Conservation (phyloP, 176 grass and related monocot genomes). For the Oryza rufipogon region DNA sequence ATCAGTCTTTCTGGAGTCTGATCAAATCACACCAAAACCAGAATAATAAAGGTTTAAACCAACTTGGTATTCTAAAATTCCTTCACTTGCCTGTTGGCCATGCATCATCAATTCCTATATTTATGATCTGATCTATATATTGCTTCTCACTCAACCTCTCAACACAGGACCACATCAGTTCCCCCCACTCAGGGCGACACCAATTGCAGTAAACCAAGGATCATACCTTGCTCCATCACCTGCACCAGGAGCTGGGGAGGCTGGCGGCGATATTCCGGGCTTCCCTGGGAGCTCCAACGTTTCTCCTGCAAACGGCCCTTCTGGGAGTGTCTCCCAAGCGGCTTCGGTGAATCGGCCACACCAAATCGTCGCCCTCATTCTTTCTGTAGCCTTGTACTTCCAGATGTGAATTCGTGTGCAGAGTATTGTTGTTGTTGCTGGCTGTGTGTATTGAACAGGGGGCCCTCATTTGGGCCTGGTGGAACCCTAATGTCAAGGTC, state of each 20-base stretch:
- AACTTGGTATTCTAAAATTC: neutral
- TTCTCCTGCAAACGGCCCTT: conserved; percentile 55
- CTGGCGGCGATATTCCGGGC: conserved; percentile 52
- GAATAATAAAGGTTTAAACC: conserved; percentile 2
- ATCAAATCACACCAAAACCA: conserved; percentile 22
- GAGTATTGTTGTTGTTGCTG: conserved; percentile 9
- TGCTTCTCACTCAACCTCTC: neutral
- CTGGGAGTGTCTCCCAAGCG: conserved; percentile 37
- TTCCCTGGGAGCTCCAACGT: conserved; percentile 36
- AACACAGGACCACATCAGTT: conserved; percentile 71
- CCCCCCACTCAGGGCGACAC: conserved; percentile 56
- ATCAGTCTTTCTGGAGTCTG: neutral
- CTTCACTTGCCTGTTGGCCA: neutral
- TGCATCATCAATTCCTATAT: neutral
- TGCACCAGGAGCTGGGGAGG: conserved; percentile 64
- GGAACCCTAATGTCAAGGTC: neutral
- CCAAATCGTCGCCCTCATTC: conserved; percentile 38
- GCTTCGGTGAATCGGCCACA: neutral
- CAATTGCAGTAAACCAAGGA: conserved; percentile 48
- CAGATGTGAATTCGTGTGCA: conserved; percentile 51
- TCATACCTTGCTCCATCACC: conserved; percentile 53
- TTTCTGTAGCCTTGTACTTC: conserved; percentile 44
- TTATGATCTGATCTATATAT: neutral
- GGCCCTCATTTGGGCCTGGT: conserved; percentile 11
- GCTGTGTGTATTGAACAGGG: conserved; percentile 30